Conservation (phyloP, 768 basidiomycete species). For the Mycena vitilis region DNA sequence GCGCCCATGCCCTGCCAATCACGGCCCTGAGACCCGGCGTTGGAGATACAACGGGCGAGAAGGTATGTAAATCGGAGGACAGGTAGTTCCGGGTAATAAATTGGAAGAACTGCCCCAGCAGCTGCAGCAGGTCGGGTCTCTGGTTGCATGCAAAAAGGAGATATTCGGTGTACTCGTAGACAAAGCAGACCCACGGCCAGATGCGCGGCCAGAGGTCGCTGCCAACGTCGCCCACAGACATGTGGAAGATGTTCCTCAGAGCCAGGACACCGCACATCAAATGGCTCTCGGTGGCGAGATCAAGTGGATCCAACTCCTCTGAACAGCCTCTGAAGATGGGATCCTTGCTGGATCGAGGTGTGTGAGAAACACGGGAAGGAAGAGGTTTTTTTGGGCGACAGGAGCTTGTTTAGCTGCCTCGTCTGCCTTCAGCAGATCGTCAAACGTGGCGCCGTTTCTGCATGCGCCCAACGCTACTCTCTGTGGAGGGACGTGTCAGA, state of each 20-base stretch:
- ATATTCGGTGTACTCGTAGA: constrained; percentile 17
- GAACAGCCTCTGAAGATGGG: constrained; percentile 7
- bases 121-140: neutral
- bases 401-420: constrained; percentile 4
- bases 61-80: neutral
- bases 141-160: neutral
- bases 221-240: constrained; percentile 9
- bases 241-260: constrained; percentile 11
- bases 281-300: constrained; percentile 7
- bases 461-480: constrained; percentile 20
- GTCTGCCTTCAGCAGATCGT: constrained; percentile 10
- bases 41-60: constrained; percentile 4
- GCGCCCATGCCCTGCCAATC: neutral
- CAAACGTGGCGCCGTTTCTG: constrained; percentile 5
- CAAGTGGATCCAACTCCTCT: constrained; percentile 9
- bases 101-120: constrained; percentile 10
- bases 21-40: constrained; percentile 10
- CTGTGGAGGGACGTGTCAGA: constrained; percentile 12
- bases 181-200: constrained; percentile 18
- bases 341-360: constrained; percentile 12
- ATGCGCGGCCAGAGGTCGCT: constrained; percentile 11
- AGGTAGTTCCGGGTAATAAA: constrained; percentile 13
- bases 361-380: constrained; percentile 10
- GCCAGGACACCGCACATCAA: constrained; percentile 16
- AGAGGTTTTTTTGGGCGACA: constrained; percentile 15